phyloP scores from a whole-genome alignment of 2,329 filamentous ascomycete genomes.

The Tricladium varicosporioides region DNA sequence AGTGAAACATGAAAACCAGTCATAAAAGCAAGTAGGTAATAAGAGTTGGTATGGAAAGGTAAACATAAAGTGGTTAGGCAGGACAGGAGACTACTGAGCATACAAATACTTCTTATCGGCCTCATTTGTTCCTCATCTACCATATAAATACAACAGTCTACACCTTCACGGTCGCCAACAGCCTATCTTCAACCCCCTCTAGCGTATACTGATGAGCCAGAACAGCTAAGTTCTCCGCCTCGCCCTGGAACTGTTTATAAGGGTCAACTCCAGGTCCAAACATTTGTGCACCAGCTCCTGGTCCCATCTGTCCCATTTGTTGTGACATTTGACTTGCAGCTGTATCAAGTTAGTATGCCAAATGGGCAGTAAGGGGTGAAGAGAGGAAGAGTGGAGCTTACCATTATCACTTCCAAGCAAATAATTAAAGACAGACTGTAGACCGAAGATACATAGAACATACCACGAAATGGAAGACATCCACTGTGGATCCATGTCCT shows the following conservation, averaged over 20 bases:
- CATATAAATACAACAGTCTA: slow-evolving; percentile 9
- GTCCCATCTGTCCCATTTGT: slow-evolving; percentile 74
- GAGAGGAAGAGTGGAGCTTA: slow-evolving; percentile 43
- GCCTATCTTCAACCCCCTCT: slow-evolving; percentile 80
- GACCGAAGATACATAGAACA: slow-evolving; percentile 93
- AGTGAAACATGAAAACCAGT: too few species aligned
- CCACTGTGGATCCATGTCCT: slow-evolving; percentile 96
- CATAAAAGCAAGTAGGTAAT: too few species aligned
- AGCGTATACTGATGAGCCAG: slow-evolving; percentile 91
- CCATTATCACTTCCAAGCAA: slow-evolving; percentile 94
- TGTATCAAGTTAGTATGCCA: slow-evolving; percentile 37
- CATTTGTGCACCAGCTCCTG: slow-evolving; percentile 61
- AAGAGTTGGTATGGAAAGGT: too few species aligned
- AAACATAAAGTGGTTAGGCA: too few species aligned
- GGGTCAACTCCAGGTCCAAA: slow-evolving; percentile 93
- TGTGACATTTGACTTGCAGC: slow-evolving; percentile 90
- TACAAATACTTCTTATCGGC: too few species aligned
- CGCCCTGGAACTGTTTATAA: slow-evolving; percentile 88
- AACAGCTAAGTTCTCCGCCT: slow-evolving; percentile 94
- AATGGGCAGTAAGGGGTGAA: neutral
- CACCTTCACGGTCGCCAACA: slow-evolving; percentile 53
- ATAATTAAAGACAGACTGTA: slow-evolving; percentile 97
- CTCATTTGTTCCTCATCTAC: neutral
- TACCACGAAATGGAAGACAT: slow-evolving; percentile 99
- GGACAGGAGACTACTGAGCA: too few species aligned